A percentile compares a stretch with the other conserved stretches of the same genome.
Conservation (phyloP, 1,284 basidiomycete genomes). For the Malassezia nana region DNA sequence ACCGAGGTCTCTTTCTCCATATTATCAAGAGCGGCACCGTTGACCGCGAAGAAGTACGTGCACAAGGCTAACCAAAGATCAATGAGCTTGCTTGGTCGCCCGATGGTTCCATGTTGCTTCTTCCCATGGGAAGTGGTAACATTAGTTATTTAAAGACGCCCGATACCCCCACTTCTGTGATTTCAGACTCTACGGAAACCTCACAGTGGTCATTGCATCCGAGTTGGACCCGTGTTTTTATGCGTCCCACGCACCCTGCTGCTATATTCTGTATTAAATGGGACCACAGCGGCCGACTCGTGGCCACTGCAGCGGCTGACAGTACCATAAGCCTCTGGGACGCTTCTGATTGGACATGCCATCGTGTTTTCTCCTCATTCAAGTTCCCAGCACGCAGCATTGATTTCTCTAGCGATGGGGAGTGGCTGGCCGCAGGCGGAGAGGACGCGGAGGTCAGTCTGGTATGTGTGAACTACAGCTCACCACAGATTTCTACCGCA, state of each 20-base stretch:
- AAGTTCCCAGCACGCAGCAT: constrained; percentile 29
- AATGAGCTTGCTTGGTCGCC: constrained; percentile 36
- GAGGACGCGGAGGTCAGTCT: constrained; percentile 24
- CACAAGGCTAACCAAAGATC: constrained; percentile 19
- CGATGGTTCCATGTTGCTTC: constrained; percentile 29
- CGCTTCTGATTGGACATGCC: constrained; percentile 18
- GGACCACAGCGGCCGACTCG: constrained; percentile 27
- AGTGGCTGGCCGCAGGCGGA: constrained; percentile 35
- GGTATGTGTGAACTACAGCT: constrained; percentile 1
- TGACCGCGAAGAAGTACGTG: constrained; percentile 10
- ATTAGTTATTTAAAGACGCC: constrained; percentile 17
- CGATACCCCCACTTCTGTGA: background rate
- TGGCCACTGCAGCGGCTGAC: constrained; percentile 32
- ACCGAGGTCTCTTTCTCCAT: constrained; percentile 16
- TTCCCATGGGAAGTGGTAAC: constrained; percentile 31
- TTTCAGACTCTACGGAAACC: background rate
- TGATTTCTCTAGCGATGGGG: constrained; percentile 39
- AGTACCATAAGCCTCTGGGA: constrained; percentile 32
- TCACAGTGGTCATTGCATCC: constrained; percentile 9
- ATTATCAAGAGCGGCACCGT: constrained; percentile 19
- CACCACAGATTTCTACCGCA: constrained; percentile 10
- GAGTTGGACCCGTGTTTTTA: constrained; percentile 19
- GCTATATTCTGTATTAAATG: constrained; percentile 35
- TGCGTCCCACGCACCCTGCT: constrained; percentile 25
- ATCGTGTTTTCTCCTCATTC: constrained; percentile 23